These are phyloP conservation scores for Borovskyia barvae DNA, from an alignment of 208 protist species.

Conservation along the genomic window DNA sequence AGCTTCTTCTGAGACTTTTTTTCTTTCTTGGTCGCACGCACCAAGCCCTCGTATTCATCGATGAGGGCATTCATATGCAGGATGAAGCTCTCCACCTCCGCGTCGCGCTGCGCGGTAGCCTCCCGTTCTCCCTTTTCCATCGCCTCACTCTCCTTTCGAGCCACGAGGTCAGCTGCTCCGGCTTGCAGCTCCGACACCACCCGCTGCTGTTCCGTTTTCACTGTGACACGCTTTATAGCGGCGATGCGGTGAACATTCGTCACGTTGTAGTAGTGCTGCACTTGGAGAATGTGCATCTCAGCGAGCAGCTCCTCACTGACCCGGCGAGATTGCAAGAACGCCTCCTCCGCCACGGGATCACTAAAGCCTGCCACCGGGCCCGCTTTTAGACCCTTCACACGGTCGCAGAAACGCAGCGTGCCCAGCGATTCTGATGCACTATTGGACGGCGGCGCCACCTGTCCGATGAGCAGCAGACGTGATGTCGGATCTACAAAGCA, in stretches of 20 bases:
- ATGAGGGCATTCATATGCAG: conserved; percentile 81
- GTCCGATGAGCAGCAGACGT: conserved; percentile 84
- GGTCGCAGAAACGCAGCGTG: conserved; percentile 88
- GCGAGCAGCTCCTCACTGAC: conserved; percentile 67
- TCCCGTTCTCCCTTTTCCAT: conserved; percentile 37
- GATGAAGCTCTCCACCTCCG: conserved; percentile 56
- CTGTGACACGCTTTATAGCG: conserved; percentile 25
- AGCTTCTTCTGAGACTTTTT: conserved; percentile 77
- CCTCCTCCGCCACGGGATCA: conserved; percentile 59
- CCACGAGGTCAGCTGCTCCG: conserved; percentile 26
- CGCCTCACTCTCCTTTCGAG: conserved; percentile 40
- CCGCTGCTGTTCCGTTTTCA: conserved; percentile 31
- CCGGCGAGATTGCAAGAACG: conserved; percentile 49
- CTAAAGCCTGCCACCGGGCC: conserved; percentile 49
- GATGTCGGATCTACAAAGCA: conserved; percentile 62
- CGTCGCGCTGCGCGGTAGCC: conserved; percentile 38
- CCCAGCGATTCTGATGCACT: conserved; percentile 72
- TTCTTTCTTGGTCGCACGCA: conserved; percentile 48
- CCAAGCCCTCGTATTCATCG: conserved; percentile 77
- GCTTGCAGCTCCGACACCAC: conserved; percentile 30
- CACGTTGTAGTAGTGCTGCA: conserved; percentile 56
- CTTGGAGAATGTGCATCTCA: conserved; percentile 73
- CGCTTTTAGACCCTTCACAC: conserved; percentile 82
- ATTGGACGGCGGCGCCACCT: conserved; percentile 61
- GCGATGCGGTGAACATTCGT: conserved; percentile 34